These are phyloP conservation scores for Calendula officinalis DNA, from an alignment of 129 eudicot genomes.

Conservation along the genomic window DNA sequence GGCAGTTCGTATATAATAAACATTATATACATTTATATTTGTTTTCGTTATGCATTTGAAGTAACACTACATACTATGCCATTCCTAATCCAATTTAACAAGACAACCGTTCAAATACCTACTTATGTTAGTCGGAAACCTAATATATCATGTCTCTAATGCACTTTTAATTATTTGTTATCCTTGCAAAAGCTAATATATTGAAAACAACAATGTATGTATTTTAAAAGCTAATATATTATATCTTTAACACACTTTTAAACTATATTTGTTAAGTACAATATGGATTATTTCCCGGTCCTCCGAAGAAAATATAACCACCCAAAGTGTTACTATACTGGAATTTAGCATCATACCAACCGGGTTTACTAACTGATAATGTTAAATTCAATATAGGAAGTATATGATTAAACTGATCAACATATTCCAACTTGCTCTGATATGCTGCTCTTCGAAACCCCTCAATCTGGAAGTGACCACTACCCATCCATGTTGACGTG, in stretches of 20 bases:
- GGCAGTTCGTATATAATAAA: too few species aligned
- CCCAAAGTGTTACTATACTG: neutral
- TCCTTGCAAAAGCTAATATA: too few species aligned
- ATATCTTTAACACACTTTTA: too few species aligned
- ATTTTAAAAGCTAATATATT: too few species aligned
- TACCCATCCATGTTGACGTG: constrained; percentile 25
- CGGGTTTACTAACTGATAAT: neutral
- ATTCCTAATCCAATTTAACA: too few species aligned
- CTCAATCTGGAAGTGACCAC: constrained; percentile 23
- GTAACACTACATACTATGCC: too few species aligned
- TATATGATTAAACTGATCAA: neutral
- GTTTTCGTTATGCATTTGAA: too few species aligned
- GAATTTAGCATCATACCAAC: constrained; percentile 13
- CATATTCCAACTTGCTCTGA: neutral
- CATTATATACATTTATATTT: too few species aligned
- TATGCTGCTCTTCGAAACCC: constrained; percentile 14
- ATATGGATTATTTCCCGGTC: constrained; percentile 12
- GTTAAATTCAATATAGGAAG: neutral
- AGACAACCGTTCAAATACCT: too few species aligned
- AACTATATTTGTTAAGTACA: neutral
- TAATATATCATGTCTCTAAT: too few species aligned
- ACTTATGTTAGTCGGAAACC: too few species aligned
- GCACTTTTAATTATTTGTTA: too few species aligned
- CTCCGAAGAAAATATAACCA: constrained; percentile 20
- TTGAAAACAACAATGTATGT: neutral